phyloP scores from a whole-genome alignment of 2,329 filamentous ascomycete genomes.

The Metarhizium brunneum region DNA sequence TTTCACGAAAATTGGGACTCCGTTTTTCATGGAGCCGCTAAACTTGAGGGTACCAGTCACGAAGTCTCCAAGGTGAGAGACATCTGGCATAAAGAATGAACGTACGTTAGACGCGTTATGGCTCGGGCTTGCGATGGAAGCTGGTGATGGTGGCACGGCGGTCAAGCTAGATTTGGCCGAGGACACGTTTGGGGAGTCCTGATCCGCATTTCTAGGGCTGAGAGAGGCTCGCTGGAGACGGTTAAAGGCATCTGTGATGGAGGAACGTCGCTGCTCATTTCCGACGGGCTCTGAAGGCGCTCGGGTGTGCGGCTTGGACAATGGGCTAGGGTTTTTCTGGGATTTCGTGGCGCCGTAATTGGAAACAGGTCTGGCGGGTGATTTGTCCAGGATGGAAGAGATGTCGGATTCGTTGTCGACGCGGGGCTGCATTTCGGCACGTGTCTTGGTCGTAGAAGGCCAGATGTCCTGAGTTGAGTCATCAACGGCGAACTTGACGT shows the following conservation, averaged over 20 bases:
- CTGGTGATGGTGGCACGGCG: slow-evolving; percentile 30
- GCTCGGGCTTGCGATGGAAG: slow-evolving; percentile 22
- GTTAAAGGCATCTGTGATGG: slow-evolving; percentile 25
- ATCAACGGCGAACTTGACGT: slow-evolving; percentile 25
- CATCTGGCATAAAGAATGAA: slow-evolving; percentile 45
- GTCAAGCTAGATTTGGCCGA: slow-evolving; percentile 32
- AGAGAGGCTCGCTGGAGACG: slow-evolving; percentile 26
- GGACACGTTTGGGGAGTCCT: slow-evolving; percentile 25
- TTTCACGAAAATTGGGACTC: slow-evolving; percentile 47
- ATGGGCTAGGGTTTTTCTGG: slow-evolving; percentile 26
- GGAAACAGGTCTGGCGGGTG: slow-evolving; percentile 21
- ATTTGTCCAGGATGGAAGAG: slow-evolving; percentile 33
- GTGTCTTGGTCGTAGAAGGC: slow-evolving; percentile 29
- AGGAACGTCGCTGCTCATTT: slow-evolving; percentile 17
- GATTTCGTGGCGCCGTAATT: slow-evolving; percentile 17
- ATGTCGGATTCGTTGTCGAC: slow-evolving; percentile 44
- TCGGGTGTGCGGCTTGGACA: slow-evolving; percentile 25
- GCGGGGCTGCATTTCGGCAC: slow-evolving; percentile 43
- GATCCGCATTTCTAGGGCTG: slow-evolving; percentile 15
- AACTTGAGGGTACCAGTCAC: slow-evolving; percentile 45
- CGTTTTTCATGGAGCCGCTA: slow-evolving; percentile 40
- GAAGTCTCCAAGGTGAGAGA: slow-evolving; percentile 47
- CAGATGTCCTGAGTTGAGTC: slow-evolving; percentile 33
- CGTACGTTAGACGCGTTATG: slow-evolving; percentile 33
- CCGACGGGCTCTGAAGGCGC: slow-evolving; percentile 18